These are phyloP conservation scores for Chalciporus sphaerocephalus DNA, from an alignment of 768 basidiomycete species.

Conservation along the genomic window DNA sequence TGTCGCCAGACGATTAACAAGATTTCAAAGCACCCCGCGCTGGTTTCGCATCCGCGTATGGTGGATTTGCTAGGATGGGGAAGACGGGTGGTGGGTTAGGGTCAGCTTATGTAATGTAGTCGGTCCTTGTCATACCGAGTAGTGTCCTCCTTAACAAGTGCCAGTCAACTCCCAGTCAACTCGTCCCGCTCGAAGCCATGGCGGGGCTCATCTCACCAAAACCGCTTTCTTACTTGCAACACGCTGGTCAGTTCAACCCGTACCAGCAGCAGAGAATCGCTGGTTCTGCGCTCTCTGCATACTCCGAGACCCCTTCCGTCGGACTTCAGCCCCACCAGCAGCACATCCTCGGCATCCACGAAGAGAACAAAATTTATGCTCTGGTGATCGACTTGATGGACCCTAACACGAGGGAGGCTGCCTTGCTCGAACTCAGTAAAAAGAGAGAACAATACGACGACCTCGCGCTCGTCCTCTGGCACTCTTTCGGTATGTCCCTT, in stretches of 20 bases:
- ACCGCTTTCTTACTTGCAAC: slow-evolving; percentile 62
- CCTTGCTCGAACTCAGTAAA: slow-evolving; percentile 94
- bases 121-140: too few relatives aligned
- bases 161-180: background rate
- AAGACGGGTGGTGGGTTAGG: slow-evolving; percentile 23
- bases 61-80: slow-evolving; percentile 32
- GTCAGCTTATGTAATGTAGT: slow-evolving; percentile 25
- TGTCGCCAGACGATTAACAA: slow-evolving; percentile 31
- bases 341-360: slow-evolving; percentile 49
- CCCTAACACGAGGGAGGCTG: slow-evolving; percentile 77
- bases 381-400: slow-evolving; percentile 87
- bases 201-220: slow-evolving; percentile 61
- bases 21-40: slow-evolving; percentile 28
- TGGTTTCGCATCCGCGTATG: slow-evolving; percentile 34
- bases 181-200: slow-evolving; percentile 34
- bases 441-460: slow-evolving; percentile 99
- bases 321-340: slow-evolving; percentile 51
- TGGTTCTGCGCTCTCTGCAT: slow-evolving; percentile 34
- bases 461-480: slow-evolving; percentile 95
- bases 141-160: too few relatives aligned
- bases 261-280: slow-evolving; percentile 47
- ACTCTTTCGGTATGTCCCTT: slow-evolving; percentile 77
- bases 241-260: slow-evolving; percentile 53
- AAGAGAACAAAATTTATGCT: slow-evolving; percentile 82
- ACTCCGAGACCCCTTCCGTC: slow-evolving; percentile 63